A percentile compares a stretch with the other conserved stretches of the same genome.
These are phyloP conservation scores for Phytophthora europaea DNA, from an alignment of 352 stramenopile genomes.

Conservation along the genomic window DNA sequence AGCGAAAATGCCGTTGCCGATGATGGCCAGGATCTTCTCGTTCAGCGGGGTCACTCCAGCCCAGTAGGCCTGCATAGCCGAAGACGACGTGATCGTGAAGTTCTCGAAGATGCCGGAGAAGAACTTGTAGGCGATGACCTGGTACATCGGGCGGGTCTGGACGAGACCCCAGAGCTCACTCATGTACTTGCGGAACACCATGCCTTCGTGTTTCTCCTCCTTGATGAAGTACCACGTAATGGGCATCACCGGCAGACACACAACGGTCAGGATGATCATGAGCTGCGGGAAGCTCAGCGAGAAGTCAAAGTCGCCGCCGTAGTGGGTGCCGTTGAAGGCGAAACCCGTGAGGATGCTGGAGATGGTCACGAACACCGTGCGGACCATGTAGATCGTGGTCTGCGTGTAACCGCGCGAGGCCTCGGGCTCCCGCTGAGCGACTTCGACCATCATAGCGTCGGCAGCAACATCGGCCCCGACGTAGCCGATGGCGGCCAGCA, in stretches of 20 bases:
- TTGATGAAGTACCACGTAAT: conserved; percentile 58
- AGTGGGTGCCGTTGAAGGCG: conserved; percentile 52
- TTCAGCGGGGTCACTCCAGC: conserved; percentile 43
- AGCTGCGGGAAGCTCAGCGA: conserved; percentile 46
- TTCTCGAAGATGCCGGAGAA: conserved; percentile 51
- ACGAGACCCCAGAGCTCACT: conserved; percentile 48
- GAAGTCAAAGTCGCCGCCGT: conserved; percentile 58
- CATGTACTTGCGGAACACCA: conserved; percentile 50
- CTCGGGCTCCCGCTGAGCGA: conserved; percentile 60
- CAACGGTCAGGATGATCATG: conserved; percentile 46
- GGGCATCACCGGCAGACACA: conserved; percentile 49
- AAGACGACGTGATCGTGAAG: conserved; percentile 43
- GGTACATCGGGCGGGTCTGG: conserved; percentile 55
- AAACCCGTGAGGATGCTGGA: conserved; percentile 52
- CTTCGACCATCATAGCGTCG: conserved; percentile 65
- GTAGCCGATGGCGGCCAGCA: conserved; percentile 57
- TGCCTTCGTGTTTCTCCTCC: conserved; percentile 48
- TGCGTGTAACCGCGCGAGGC: conserved; percentile 56
- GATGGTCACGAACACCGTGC: conserved; percentile 49
- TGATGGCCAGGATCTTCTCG: conserved; percentile 41
- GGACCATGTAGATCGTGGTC: conserved; percentile 58
- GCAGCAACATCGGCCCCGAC: conserved; percentile 58
- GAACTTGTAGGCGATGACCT: conserved; percentile 60
- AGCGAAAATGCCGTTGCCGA: conserved; percentile 39
- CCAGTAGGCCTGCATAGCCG: conserved; percentile 51